A percentile compares a stretch with the other conserved stretches of the same genome.
phyloP scores from a whole-genome alignment of 805 yeast species.

The Ogataea degrootiae region DNA sequence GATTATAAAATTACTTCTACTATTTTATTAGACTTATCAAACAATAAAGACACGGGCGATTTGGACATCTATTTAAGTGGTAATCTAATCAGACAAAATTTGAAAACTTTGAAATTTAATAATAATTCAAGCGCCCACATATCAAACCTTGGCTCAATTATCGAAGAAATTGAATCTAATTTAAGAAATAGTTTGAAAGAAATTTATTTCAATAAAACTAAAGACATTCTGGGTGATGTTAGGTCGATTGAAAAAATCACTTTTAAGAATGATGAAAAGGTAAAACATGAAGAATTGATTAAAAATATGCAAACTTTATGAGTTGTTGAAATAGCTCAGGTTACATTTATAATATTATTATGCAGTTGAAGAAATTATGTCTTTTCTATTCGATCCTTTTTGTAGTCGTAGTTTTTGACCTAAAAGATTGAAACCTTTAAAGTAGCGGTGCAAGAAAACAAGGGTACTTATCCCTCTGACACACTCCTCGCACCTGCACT shows the following conservation, averaged over 20 bases:
- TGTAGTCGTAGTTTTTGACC: no score
- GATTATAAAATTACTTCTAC: slow-evolving; percentile 80
- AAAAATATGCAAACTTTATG: slow-evolving; percentile 31
- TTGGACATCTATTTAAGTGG: slow-evolving; percentile 60
- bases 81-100: slow-evolving; percentile 78
- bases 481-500: not conserved
- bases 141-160: slow-evolving; percentile 75
- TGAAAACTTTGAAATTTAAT: slow-evolving; percentile 42
- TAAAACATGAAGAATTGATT: slow-evolving; percentile 38
- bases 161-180: slow-evolving; percentile 86
- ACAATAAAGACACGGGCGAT: slow-evolving; percentile 22
- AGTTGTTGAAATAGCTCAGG: not conserved
- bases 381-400: no score
- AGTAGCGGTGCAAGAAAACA: not conserved
- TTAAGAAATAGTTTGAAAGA: slow-evolving; percentile 85
- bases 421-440: not conserved
- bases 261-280: slow-evolving; percentile 32
- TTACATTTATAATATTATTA: not conserved
- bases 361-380: no score
- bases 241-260: slow-evolving; percentile 40
- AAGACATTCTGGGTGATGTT: slow-evolving; percentile 75
- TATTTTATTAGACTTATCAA: slow-evolving; percentile 68
- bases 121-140: slow-evolving; percentile 61
- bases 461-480: not conserved
- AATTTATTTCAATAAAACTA: slow-evolving; percentile 91